Conservation (phyloP, 2,329 filamentous ascomycete species). For the Monosporascus sp. region DNA sequence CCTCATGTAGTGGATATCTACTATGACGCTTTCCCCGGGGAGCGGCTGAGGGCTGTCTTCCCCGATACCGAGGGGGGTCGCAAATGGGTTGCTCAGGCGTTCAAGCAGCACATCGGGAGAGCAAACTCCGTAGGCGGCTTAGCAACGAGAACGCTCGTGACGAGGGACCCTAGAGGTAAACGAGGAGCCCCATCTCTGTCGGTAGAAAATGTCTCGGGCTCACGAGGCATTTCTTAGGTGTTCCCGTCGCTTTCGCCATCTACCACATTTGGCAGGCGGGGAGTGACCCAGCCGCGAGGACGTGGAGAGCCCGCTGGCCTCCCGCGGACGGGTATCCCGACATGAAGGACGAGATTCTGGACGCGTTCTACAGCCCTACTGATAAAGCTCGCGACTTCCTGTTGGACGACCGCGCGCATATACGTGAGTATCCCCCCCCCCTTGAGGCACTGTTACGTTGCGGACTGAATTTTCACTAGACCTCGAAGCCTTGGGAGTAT, state of each 20-base stretch:
- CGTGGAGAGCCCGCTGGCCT: not conserved
- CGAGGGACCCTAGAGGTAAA: not conserved
- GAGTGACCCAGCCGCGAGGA: not conserved
- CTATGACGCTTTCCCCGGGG: not conserved
- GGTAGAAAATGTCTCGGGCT: too few species aligned
- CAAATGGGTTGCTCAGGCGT: not conserved
- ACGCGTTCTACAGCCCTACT: not conserved
- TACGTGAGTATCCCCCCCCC: not conserved
- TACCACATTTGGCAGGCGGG: not conserved
- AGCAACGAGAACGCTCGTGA: not conserved
- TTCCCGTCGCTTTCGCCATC: not conserved
- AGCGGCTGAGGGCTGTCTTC: not conserved
- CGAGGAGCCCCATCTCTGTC: not conserved
- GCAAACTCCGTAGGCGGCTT: not conserved
- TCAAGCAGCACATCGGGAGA: not conserved
- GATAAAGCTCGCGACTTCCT: not conserved
- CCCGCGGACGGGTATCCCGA: not conserved
- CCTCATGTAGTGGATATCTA: not conserved
- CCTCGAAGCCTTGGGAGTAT: constrained; percentile 8
- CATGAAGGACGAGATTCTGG: not conserved
- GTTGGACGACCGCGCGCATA: not conserved
- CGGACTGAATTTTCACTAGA: constrained; percentile 1
- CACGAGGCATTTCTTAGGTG: not conserved
- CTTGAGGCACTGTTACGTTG: not conserved
- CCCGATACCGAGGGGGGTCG: not conserved